Evolutionary conservation across 345 rosid genomes (phyloP), one percentile per base, ranked within the genome.

Genomic region (Hibiscus tridactylites): DNA sequence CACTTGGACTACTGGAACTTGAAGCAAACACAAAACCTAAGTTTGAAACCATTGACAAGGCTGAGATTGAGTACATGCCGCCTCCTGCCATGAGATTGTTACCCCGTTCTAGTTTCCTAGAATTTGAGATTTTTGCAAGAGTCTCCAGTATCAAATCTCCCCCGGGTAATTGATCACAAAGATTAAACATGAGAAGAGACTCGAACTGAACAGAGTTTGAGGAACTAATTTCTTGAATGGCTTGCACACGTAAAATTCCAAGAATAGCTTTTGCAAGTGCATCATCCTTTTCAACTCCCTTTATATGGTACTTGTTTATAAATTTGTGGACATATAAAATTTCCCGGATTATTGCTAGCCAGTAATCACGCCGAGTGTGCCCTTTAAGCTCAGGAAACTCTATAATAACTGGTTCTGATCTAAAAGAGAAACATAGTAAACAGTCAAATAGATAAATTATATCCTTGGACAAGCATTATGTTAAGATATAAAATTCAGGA

Each of bases 311-410:
- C 84, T 86, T 88, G 49, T 76, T 82, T 77, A 92, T 81, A 74
- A 89, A 95, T 72, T 83, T 85, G 67, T 92, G 96, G 35, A 80
- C 90, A 69, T 74, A 88, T 74, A 92, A 79, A 69, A 95, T 80
- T 83, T 95, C 99, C 79, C 78, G 81, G 68, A 91, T 85, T 59
- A 87, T 78, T 69, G 97, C 87, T 44, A 95, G 79, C 99, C 99
- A 95, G 81, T 87, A 89, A 81, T 92, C 96, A 76, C 98, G 98
- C 10, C 98, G 90, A 47, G 85, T 82, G 82, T 92, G 98, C 62
- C 98, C 99, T 84, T 92, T 95, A 46, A 95, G 92, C 83, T 95
- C 94, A 1, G 98, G 98, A 78, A 95, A 90, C 84, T 95, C 99
- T 31, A 92, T 79, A 57, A 90, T 79, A 73, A 80, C 93, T 66